A percentile compares a stretch with the other conserved stretches of the same genome.
phyloP scores from a whole-genome alignment of 495 filamentous ascomycete species.

The Recurvomyces mirabilis region DNA sequence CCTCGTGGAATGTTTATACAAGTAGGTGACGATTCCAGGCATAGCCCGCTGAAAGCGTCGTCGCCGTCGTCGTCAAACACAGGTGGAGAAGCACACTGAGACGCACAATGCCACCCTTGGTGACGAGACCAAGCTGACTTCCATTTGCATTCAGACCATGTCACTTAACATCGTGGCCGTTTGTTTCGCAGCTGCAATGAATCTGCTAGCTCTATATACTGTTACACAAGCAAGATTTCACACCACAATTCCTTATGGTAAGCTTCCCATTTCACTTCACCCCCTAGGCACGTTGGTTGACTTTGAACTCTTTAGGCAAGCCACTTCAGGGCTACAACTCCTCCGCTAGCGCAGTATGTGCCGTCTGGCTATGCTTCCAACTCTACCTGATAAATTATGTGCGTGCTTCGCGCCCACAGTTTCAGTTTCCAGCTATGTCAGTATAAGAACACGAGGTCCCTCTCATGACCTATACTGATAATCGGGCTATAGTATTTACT shows the following conservation, averaged over 20 bases:
- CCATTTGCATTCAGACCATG: too few relatives aligned
- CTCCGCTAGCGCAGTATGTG: conserved; percentile 62
- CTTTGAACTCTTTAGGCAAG: conserved; percentile 23
- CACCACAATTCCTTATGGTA: too few relatives aligned
- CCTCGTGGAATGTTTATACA: conserved; percentile 64
- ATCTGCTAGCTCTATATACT: conserved; percentile 56
- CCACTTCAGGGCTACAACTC: conserved; percentile 50
- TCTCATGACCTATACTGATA: background rate
- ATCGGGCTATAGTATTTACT: conserved; percentile 52
- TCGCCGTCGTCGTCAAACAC: too few relatives aligned
- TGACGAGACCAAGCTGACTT: too few relatives aligned
- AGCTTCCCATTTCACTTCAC: too few relatives aligned
- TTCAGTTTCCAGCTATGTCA: conserved; percentile 61
- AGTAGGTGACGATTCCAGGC: too few relatives aligned
- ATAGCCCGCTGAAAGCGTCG: too few relatives aligned
- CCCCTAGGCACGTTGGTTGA: too few relatives aligned
- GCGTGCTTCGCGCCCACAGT: conserved; percentile 56
- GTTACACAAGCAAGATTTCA: conserved; percentile 56
- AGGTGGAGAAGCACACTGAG: too few relatives aligned
- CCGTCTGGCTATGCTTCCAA: conserved; percentile 66
- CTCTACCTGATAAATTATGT: conserved; percentile 61
- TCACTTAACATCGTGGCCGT: conserved; percentile 48
- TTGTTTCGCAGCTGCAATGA: conserved; percentile 51
- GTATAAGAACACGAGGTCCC: too few relatives aligned
- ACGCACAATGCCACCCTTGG: too few relatives aligned